These are phyloP conservation scores for Buddleja alternifolia DNA, from an alignment of 257 asterid species.

Conservation along the genomic window DNA sequence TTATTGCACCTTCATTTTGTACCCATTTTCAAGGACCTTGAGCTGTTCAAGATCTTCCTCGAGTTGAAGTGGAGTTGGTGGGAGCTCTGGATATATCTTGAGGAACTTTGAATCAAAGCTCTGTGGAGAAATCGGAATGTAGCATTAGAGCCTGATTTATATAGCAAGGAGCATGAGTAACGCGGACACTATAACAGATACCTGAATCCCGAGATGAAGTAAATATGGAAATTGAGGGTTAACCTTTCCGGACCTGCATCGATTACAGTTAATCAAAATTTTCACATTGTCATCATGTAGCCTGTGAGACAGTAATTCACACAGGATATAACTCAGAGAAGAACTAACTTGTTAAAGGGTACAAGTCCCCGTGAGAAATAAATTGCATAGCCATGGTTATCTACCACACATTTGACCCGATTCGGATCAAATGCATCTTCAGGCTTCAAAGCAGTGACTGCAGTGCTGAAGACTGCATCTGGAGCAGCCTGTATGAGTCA, in stretches of 20 bases:
- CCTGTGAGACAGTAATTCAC: background rate
- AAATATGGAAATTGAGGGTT: conserved; percentile 77
- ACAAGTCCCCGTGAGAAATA: conserved; percentile 84
- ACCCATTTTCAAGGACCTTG: conserved; percentile 94
- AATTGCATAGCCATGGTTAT: conserved; percentile 78
- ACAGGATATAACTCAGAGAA: conserved; percentile 8
- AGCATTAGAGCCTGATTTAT: conserved; percentile 7
- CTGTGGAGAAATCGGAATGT: conserved; percentile 39
- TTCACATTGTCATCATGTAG: conserved; percentile 2
- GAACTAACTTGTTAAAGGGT: conserved; percentile 81
- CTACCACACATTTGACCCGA: conserved; percentile 86
- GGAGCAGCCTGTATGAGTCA: conserved; percentile 72
- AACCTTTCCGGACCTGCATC: conserved; percentile 68
- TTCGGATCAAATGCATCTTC: conserved; percentile 88
- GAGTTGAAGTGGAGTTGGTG: conserved; percentile 83
- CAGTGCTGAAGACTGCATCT: conserved; percentile 91
- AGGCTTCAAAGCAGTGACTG: conserved; percentile 74
- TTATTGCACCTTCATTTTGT: conserved; percentile 80
- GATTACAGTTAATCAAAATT: conserved; percentile 9
- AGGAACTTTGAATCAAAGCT: conserved; percentile 88
- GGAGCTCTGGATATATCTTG: conserved; percentile 64
- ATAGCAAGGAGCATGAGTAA: background rate
- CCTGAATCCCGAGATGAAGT: conserved; percentile 97
- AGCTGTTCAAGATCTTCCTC: conserved; percentile 98
- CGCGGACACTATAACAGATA: conserved; percentile 15